Evolutionary conservation across 768 basidiomycete genomes (phyloP), one percentile per base, ranked within the genome.

Genomic region (Exidia glandulosa): DNA sequence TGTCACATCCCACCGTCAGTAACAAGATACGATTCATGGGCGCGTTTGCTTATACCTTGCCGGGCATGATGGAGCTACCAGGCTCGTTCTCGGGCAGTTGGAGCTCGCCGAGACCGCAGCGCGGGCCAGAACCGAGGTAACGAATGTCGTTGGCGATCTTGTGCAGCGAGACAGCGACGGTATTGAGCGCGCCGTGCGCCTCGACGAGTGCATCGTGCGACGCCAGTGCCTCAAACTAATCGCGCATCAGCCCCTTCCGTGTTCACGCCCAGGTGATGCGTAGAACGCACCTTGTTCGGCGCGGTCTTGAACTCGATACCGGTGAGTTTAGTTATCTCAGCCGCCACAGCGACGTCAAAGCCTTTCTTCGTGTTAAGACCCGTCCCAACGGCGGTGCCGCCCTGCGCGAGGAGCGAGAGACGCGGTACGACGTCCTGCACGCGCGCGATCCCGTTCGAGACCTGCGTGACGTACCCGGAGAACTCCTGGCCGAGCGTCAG

Each of bases 91-190:
- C 96, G 12, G 96, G 96, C 57, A 98, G 75, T 66, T 81, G 85
- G 41, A 99, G 77, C 74, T 99, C 96, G 27, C 96, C 96, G 52
- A 99, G 81, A 59, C 96, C 96, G 68, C 96, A 99, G 48, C 96
- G 88, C 61, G 96, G 96, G 60, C 96, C 96, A 56, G 95, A 98
- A 29, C 86, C 95, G 65, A 99, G 87, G 81, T 88, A 98, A 57
- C 96, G 87, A 70, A 99, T 95, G 69, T 99, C 96, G 71, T 99
- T 98, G 56, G 95, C 95, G 68, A 99, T 97, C 81, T 99, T 99
- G 93, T 97, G 96, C 65, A 97, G 76, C 9, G 93, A 96, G 70
- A 88, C 90, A n/a, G 96, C 96, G 59, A 99, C 73, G 48, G 90
- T 89, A 74, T 98, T 98, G 64, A 99, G 81, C 16, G 94, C 95